Evolutionary conservation across 345 rosid species (phyloP).

Genomic region (Eucalyptus tenuipes): DNA sequence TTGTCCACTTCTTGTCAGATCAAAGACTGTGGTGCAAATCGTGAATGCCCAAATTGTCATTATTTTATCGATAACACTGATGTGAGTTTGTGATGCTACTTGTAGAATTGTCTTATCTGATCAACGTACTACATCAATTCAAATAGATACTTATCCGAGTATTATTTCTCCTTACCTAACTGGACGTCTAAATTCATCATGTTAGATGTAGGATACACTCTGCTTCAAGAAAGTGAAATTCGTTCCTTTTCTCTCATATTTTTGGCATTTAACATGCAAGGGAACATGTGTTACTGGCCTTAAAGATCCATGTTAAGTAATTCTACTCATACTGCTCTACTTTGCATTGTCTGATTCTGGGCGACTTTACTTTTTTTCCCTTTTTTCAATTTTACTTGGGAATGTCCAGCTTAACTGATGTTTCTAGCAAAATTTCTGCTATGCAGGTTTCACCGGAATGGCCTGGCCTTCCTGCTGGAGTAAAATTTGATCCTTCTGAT

Average conservation of each 20-base stretch:
- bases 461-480: constrained; percentile 92
- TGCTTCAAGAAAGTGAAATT: not conserved
- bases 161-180: not conserved
- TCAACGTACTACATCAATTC: not conserved
- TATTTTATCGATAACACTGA: constrained; percentile 58
- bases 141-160: not conserved
- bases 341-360: not conserved
- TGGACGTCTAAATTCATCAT: not conserved
- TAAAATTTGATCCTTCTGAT: constrained; percentile 94
- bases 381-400: not conserved
- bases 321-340: not conserved
- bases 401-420: not conserved
- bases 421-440: not conserved
- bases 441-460: constrained; percentile 54
- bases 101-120: not conserved
- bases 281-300: not conserved
- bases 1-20: constrained; percentile 32
- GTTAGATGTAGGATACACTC: not conserved
- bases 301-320: not conserved
- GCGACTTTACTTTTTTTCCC: not conserved
- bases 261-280: not conserved
- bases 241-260: not conserved
- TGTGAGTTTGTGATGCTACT: constrained; percentile 20
- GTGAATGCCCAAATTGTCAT: constrained; percentile 75
- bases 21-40: constrained; percentile 53